Base-by-base conservation (phyloP, 2,329 filamentous ascomycete genomes). In the Aspergillus calidoustus region DNA sequence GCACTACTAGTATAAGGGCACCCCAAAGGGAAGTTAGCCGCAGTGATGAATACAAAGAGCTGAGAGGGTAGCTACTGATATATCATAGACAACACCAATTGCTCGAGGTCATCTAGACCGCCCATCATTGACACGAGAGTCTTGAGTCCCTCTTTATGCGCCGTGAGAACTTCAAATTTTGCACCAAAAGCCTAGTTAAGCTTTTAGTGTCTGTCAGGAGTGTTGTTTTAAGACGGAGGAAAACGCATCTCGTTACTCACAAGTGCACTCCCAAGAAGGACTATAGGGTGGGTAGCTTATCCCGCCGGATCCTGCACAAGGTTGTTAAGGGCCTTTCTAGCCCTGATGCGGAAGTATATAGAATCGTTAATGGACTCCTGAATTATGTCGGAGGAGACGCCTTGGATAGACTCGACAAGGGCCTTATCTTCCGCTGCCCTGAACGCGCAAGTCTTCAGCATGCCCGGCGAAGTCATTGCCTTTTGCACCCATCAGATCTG, bases 351-450 rank as follows among this genome's bases (percentile, higher is more conserved):
- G 17, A 68, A 48, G 3, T 55, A 56, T n/a, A 68, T 59, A 11
- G 64, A 62, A 54, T 68, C 66, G 23, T 68, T 65, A 1, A 59
- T 60, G 1, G 63, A 63, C 25, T 61, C 63, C 11, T 57, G 60
- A 8, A 66, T 54, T 7, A 59, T 58, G 17, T 38, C n/a, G 13
- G 58, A 25, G 9, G 31, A 38, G 13, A 66, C 61, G 17, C 61
- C 65, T 7, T 51, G 61, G 7, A 57, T 59, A 5, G 54, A 50
- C 41, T 64, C 54, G 48, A 66, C 52, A 2, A 60, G 58, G 7
- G 66, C 65, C 19, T 66, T 62, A 41, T 68, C 65, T 17, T 59
- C 63, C 2, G 62, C 66, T 11, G 61, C 66, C 11, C 65, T 64
- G 7, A 66, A 67, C 28, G 66, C 57, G 1, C 63, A 59, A 11